Percentiles rank a stretch among this genome's conserved stretches.
phyloP scores from a whole-genome alignment of 148 eudicot species.

The Polygonum aviculare region DNA sequence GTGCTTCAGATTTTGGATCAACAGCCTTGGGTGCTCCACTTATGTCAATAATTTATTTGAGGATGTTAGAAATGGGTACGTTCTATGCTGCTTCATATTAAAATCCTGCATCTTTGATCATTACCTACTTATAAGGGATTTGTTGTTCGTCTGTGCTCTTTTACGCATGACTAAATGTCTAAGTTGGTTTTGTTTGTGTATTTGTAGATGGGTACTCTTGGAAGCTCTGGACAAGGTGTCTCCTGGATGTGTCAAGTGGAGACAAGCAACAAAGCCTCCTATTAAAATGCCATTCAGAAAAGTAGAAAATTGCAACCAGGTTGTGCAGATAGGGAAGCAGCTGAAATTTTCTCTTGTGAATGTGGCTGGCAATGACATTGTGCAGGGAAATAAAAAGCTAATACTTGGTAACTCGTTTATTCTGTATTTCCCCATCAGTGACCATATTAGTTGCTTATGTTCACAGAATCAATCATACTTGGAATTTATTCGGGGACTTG shows the following conservation, averaged over 20 bases:
- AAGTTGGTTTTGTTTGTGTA: background rate
- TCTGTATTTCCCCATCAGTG: too few species aligned
- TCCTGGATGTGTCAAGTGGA: constrained; percentile 91
- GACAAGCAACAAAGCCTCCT: constrained; percentile 87
- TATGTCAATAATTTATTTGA: constrained; percentile 88
- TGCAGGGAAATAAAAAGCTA: constrained; percentile 88
- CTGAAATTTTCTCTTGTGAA: constrained; percentile 76
- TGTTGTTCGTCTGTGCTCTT: background rate
- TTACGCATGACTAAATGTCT: background rate
- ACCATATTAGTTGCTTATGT: too few species aligned
- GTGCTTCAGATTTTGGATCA: constrained; percentile 96
- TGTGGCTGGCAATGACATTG: constrained; percentile 81
- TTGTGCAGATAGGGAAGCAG: constrained; percentile 56
- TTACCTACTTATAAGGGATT: too few species aligned
- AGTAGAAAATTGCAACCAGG: constrained; percentile 98
- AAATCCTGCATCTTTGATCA: background rate
- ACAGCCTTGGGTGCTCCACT: constrained; percentile 72
- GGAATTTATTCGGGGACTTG: background rate
- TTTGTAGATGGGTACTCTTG: constrained; percentile 78
- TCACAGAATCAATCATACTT: too few species aligned
- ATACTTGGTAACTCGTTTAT: constrained; percentile 47
- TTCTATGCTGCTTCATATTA: background rate
- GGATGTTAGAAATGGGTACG: constrained; percentile 96
- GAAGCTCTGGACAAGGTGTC: constrained; percentile 85
- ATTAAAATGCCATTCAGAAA: constrained; percentile 92